Conservation (phyloP, 176 grass and related monocot species). For the Themeda triandra region DNA sequence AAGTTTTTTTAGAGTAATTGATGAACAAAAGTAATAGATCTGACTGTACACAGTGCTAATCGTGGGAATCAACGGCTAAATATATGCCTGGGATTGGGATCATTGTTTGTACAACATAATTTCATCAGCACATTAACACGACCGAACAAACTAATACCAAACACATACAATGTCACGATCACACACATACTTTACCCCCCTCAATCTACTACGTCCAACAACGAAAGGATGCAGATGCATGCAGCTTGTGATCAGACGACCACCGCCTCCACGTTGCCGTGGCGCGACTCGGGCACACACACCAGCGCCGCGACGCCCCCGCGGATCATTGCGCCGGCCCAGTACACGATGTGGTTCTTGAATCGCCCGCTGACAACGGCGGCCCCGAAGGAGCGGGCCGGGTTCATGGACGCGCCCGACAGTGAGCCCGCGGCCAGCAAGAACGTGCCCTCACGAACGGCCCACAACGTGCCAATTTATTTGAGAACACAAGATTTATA, state of each 20-base stretch:
- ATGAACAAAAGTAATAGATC: not conserved
- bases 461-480: too few relatives aligned
- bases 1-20: too few relatives aligned
- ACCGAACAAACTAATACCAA: not conserved
- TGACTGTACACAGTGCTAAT: too few relatives aligned
- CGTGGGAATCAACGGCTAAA: too few relatives aligned
- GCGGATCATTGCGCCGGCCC: conserved; percentile 72
- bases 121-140: too few relatives aligned
- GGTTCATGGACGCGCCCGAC: conserved; percentile 89
- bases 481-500: too few relatives aligned
- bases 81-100: too few relatives aligned
- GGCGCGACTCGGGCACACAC: conserved; percentile 5
- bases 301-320: conserved; percentile 59
- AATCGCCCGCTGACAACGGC: conserved; percentile 67
- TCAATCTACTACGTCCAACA: too few relatives aligned
- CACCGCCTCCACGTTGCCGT: conserved; percentile 30
- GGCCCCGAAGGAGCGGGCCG: conserved; percentile 76
- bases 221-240: not conserved
- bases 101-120: not conserved
- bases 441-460: too few relatives aligned
- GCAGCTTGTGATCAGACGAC: conserved; percentile 7
- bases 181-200: too few relatives aligned
- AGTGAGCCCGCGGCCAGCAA: conserved; percentile 65
- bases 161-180: not conserved
- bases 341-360: conserved; percentile 83